These are phyloP conservation scores for Globisporangium radiosum DNA, from an alignment of 352 stramenopile species.

Conservation along the genomic window DNA sequence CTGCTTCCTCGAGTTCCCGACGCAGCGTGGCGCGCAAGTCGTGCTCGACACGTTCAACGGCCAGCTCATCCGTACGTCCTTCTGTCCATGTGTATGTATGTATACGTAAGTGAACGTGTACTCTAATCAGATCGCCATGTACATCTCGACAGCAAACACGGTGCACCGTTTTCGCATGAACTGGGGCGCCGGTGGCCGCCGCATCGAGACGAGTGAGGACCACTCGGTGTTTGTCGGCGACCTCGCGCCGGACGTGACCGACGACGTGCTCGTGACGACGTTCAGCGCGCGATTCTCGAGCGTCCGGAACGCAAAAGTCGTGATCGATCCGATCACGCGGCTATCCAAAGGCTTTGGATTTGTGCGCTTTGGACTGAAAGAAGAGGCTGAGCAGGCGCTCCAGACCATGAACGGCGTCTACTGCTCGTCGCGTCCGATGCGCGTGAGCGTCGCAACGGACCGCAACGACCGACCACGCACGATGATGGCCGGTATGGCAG, in stretches of 20 bases:
- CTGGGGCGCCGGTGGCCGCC: constrained; percentile 83
- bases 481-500: too few species aligned
- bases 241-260: constrained; percentile 84
- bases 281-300: constrained; percentile 78
- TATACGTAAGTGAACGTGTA: too few species aligned
- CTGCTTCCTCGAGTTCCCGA: constrained; percentile 89
- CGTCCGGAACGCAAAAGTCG: constrained; percentile 85
- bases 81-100: too few species aligned
- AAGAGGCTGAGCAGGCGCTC: constrained; percentile 83
- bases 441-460: constrained; percentile 86
- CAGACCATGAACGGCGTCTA: constrained; percentile 89
- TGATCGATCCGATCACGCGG: constrained; percentile 85
- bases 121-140: too few species aligned
- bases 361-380: constrained; percentile 84
- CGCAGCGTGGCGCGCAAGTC: constrained; percentile 69
- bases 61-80: constrained; percentile 72
- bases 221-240: constrained; percentile 92
- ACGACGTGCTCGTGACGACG: constrained; percentile 79
- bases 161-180: constrained; percentile 89
- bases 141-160: constrained; percentile 59
- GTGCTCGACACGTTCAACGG: constrained; percentile 86
- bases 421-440: constrained; percentile 84
- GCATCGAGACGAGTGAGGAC: constrained; percentile 79
- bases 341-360: constrained; percentile 92
- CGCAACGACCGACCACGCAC: constrained; percentile 24